Evolutionary conservation across 2,329 filamentous ascomycete species (phyloP), one percentile per base, ranked within the genome.

Genomic region (Colletotrichum phormii): DNA sequence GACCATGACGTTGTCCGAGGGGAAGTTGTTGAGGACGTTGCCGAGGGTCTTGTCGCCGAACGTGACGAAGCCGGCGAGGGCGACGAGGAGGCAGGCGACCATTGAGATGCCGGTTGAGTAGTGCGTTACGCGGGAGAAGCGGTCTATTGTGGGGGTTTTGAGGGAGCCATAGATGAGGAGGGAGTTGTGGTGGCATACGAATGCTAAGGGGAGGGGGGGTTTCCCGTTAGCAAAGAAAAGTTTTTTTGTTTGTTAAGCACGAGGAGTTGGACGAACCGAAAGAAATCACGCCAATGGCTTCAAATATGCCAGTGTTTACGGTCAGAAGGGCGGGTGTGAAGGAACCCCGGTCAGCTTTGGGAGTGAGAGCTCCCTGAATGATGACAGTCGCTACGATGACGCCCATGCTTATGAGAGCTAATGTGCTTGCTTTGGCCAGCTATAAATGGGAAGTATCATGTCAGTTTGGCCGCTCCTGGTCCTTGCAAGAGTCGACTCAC

Each of bases 1-100:
- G 80, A 98, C 95, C 90, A 98, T 93, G 77, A 92, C 88, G 83
- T 98, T 98, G 83, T 97, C 91, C 24, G 91, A 87, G 1, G 95
- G 94, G 80, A 99, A 98, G 85, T 99, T 99, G 87, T 99, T 99
- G 78, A 99, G 91, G 64, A 99, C 95, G 81, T 99, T 99, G 80
- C 97, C 97, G 76, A 95, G 87, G 4, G 97, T 99, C 78, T 92
- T 91, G 83, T 96, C 94, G 75, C 97, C 96, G 79, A 99, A 99
- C 22, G 93, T 95, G 55, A 99, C 88, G 84, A 98, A 98, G 29
- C 97, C 97, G 3, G 92, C 90, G 8, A 98, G 86, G 0, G 95
- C 97, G 91, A 99, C 94, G 72, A 92, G 84, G 65, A 99, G 88
- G 80, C 97, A 99, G 67, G 96, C 95, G n/a, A 95, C 77, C 88